phyloP scores from a whole-genome alignment of 768 basidiomycete genomes.

The Sporobolomyces roseus region DNA sequence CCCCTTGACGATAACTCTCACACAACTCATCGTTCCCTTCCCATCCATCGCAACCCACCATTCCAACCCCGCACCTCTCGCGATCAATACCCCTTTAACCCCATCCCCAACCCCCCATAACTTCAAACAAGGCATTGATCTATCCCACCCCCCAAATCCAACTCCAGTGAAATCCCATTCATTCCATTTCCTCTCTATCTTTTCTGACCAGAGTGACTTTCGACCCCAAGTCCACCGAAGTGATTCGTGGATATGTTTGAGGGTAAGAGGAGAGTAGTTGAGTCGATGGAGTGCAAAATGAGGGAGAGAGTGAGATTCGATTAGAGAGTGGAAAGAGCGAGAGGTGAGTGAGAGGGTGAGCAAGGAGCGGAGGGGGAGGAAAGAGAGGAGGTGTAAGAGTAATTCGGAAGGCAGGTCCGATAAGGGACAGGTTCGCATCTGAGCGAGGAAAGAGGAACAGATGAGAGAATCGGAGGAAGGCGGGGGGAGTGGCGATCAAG shows the following conservation, averaged over 20 bases:
- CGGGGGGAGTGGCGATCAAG: too few relatives aligned
- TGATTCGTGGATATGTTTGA: not conserved
- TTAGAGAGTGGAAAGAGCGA: not conserved
- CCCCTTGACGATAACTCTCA: not conserved
- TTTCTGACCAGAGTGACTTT: constrained; percentile 1
- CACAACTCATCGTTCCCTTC: not conserved
- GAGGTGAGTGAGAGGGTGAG: constrained; percentile 6
- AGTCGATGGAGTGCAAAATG: not conserved
- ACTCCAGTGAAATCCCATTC: not conserved
- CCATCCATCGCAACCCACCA: constrained; percentile 6
- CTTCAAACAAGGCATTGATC: constrained; percentile 9
- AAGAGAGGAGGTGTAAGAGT: constrained; percentile 5
- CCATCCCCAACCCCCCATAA: constrained; percentile 10
- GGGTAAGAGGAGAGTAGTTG: constrained; percentile 6
- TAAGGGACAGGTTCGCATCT: constrained; percentile 6
- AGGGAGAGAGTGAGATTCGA: not conserved
- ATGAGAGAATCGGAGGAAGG: not conserved
- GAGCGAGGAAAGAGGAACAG: constrained; percentile 37
- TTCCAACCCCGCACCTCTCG: constrained; percentile 14
- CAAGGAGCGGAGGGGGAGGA: not conserved
- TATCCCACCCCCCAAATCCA: not conserved
- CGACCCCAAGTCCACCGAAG: not conserved
- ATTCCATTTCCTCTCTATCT: not conserved
- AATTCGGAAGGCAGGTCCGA: constrained; percentile 17
- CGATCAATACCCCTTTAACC: not conserved